Conservation (phyloP, 192 early-diverging fungal species). For the Irineochytrium annulatum region DNA sequence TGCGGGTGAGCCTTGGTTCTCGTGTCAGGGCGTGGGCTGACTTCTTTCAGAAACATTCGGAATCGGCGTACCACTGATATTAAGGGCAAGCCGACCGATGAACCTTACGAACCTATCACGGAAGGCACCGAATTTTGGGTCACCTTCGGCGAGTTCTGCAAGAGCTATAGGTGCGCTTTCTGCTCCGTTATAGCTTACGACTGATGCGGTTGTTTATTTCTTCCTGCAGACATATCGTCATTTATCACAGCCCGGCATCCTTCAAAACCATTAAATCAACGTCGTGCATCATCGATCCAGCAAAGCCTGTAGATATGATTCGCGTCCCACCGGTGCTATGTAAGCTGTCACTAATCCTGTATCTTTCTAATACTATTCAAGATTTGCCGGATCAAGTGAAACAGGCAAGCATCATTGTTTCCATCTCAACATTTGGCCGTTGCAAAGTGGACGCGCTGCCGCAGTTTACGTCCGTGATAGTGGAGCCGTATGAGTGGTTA, state of each 20-base stretch:
- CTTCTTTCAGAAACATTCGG: conserved; percentile 3
- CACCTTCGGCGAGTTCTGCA: conserved; percentile 30
- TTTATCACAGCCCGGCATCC: conserved; percentile 40
- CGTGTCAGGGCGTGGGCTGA: neutral
- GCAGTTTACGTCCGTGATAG: conserved; percentile 28
- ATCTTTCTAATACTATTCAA: conserved; percentile 12
- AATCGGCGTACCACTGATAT: conserved; percentile 4
- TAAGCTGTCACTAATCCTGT: conserved; percentile 8
- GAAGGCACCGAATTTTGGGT: conserved; percentile 35
- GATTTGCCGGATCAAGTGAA: conserved; percentile 38
- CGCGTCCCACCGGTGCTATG: conserved; percentile 44
- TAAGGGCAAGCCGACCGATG: no score
- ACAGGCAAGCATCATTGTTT: conserved; percentile 25
- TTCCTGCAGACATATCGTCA: conserved; percentile 19
- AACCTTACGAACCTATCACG: conserved; percentile 16
- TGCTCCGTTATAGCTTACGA: conserved; percentile 5
- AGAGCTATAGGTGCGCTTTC: conserved; percentile 27
- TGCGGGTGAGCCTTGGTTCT: conserved; percentile 27
- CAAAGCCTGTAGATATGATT: conserved; percentile 37
- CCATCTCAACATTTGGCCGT: conserved; percentile 41
- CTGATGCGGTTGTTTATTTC: conserved; percentile 16
- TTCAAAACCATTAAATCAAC: conserved; percentile 46
- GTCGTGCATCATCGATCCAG: conserved; percentile 39
- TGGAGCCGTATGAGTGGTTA: conserved; percentile 51
- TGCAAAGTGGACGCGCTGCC: conserved; percentile 22